Conservation (phyloP, 139 green algal species). For the Tetraselmis striata region DNA sequence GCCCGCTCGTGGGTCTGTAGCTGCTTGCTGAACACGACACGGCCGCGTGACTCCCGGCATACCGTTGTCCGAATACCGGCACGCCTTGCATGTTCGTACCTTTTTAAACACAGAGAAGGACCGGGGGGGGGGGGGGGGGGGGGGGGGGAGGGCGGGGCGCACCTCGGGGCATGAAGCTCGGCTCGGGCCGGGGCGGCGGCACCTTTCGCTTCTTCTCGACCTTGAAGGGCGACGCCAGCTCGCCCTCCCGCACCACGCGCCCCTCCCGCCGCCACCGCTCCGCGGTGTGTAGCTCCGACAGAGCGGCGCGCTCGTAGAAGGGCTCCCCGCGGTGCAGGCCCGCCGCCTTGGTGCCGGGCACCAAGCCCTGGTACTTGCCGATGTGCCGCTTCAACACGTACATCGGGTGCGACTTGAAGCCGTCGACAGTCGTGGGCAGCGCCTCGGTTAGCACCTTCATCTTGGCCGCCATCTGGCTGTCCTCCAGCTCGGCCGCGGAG, state of each 20-base stretch:
- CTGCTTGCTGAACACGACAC: too few relatives aligned
- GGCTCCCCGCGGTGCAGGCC: conserved; percentile 65
- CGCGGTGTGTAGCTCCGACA: conserved; percentile 65
- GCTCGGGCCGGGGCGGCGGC: neutral
- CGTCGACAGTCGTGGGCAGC: conserved; percentile 66
- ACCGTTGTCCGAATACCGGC: too few relatives aligned
- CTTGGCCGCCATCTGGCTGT: conserved; percentile 54
- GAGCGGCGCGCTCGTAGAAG: conserved; percentile 48
- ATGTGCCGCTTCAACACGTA: conserved; percentile 80
- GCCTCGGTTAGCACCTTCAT: conserved; percentile 14
- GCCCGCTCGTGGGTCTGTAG: too few relatives aligned
- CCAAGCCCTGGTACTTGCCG: conserved; percentile 57
- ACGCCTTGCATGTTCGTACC: too few relatives aligned
- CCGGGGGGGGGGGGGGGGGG: too few relatives aligned
- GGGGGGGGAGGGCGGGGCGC: too few relatives aligned
- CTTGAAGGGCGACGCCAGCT: conserved; percentile 57
- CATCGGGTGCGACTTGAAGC: conserved; percentile 62
- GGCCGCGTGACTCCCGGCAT: too few relatives aligned
- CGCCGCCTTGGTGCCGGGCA: conserved; percentile 24
- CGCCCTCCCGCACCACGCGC: conserved; percentile 39
- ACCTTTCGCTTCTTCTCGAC: conserved; percentile 45
- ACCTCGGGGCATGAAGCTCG: neutral
- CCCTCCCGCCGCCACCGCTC: conserved; percentile 57
- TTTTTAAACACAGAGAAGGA: too few relatives aligned
- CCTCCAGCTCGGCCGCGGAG: conserved; percentile 44